These are phyloP conservation scores for Colletotrichum sansevieriae DNA, from an alignment of 2,329 filamentous ascomycete genomes.

Conservation along the genomic window DNA sequence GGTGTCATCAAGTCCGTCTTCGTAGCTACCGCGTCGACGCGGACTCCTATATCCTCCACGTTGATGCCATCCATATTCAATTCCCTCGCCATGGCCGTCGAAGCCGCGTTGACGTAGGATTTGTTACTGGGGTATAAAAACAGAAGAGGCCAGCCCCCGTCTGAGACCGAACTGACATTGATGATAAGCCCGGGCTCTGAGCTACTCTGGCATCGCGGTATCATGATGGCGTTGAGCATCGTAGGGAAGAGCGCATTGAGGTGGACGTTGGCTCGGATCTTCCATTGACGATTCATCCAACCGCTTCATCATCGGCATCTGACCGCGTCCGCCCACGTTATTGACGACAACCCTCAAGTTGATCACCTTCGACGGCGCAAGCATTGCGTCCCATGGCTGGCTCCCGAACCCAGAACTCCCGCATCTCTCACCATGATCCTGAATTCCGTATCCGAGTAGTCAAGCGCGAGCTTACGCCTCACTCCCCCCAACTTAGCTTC, in stretches of 20 bases:
- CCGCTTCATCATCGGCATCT: constrained; percentile 23
- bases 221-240: constrained; percentile 25
- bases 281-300: constrained; percentile 26
- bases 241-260: constrained; percentile 39
- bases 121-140: constrained; percentile 37
- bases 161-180: constrained; percentile 36
- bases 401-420: constrained; percentile 35
- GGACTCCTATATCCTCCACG: constrained; percentile 34
- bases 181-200: constrained; percentile 32
- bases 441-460: constrained; percentile 56
- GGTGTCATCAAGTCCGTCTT: constrained; percentile 25
- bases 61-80: constrained; percentile 24
- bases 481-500: constrained; percentile 59
- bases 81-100: constrained; percentile 26
- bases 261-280: constrained; percentile 28
- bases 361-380: constrained; percentile 35
- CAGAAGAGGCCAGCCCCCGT: constrained; percentile 31
- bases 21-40: constrained; percentile 32
- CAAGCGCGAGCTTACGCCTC: constrained; percentile 52
- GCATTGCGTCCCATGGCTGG: constrained; percentile 34
- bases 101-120: constrained; percentile 31
- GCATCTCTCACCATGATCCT: constrained; percentile 60
- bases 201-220: constrained; percentile 19
- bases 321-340: constrained; percentile 41
- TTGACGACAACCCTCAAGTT: constrained; percentile 44